Evolutionary conservation across 148 eudicot species (phyloP).

Genomic region (Camellia granthamiana): DNA sequence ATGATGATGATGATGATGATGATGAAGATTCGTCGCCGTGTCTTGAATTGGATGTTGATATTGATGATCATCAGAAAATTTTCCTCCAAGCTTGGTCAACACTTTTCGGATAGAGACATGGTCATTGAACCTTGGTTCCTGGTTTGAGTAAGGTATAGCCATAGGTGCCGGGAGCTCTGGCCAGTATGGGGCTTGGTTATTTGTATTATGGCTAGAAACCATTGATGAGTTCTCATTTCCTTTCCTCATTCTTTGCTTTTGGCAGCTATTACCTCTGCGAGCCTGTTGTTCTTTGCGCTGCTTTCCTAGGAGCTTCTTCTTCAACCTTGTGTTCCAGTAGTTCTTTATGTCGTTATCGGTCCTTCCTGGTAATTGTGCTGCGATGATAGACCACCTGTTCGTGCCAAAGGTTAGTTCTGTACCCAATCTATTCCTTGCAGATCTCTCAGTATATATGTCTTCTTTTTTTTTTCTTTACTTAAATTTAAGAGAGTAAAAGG

Average conservation of each 20-base stretch:
- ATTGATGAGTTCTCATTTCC: slow-evolving; percentile 10
- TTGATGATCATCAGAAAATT: slow-evolving; percentile 19
- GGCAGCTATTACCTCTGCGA: slow-evolving; percentile 16
- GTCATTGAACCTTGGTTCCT: slow-evolving; percentile 35
- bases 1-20: slow-evolving; percentile 7
- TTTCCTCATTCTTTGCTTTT: slow-evolving; percentile 16
- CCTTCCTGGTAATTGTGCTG: slow-evolving; percentile 93
- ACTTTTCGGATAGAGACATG: slow-evolving; percentile 53
- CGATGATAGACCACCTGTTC: slow-evolving; percentile 88
- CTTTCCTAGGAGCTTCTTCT: slow-evolving; percentile 82
- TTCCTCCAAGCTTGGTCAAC: slow-evolving; percentile 62
- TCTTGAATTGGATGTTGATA: slow-evolving; percentile 4
- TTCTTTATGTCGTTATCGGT: slow-evolving; percentile 94
- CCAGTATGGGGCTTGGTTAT: slow-evolving; percentile 20
- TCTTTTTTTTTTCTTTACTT: no score
- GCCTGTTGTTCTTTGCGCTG: slow-evolving; percentile 60
- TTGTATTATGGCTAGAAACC: slow-evolving; percentile 12
- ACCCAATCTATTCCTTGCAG: no score
- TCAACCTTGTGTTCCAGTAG: slow-evolving; percentile 92
- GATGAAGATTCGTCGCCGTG: background rate
- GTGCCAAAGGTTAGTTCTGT: background rate
- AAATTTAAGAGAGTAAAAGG: background rate
- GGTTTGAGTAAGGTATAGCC: slow-evolving; percentile 32
- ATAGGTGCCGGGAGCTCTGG: slow-evolving; percentile 25
- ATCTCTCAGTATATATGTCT: no score